Conservation (phyloP, 805 yeast species). For the Wickerhamomyces queroliae region DNA sequence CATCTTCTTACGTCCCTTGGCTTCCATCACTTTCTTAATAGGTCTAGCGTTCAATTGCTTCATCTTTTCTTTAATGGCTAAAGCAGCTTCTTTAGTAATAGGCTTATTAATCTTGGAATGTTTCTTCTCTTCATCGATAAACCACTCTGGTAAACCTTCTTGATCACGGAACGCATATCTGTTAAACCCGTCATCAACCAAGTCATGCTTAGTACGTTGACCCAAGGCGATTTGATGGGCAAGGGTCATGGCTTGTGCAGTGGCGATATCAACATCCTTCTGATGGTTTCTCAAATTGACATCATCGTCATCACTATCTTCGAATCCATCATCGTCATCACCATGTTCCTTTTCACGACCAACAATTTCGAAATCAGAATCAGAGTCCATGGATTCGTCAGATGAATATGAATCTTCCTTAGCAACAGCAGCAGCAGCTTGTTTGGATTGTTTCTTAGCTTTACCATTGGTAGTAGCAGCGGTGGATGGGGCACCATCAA, state of each 20-base stretch:
- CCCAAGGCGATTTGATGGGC: constrained; percentile 95
- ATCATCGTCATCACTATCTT: constrained; percentile 55
- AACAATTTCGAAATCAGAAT: constrained; percentile 41
- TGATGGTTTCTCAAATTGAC: constrained; percentile 42
- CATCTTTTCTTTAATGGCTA: constrained; percentile 69
- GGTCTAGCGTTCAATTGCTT: constrained; percentile 92
- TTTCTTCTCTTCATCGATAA: constrained; percentile 81
- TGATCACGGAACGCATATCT: constrained; percentile 86
- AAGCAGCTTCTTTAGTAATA: constrained; percentile 88
- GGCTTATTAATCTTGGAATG: constrained; percentile 88
- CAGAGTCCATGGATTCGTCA: constrained; percentile 14
- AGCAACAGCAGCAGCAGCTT: constrained; percentile 16
- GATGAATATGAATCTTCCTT: constrained; percentile 16
- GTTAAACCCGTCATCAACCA: constrained; percentile 90
- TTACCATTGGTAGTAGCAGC: constrained; percentile 15
- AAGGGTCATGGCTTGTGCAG: constrained; percentile 95
- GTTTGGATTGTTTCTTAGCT: too few species aligned
- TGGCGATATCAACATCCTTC: constrained; percentile 73
- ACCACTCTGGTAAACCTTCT: constrained; percentile 96
- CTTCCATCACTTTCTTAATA: constrained; percentile 97
- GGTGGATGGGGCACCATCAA: constrained; percentile 3
- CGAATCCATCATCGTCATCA: constrained; percentile 36
- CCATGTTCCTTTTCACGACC: constrained; percentile 31
- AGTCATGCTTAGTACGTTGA: constrained; percentile 74
- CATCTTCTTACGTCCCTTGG: constrained; percentile 93